Base-by-base conservation (phyloP, 306 rosid species). In the Notholithocarpus densiflorus region DNA sequence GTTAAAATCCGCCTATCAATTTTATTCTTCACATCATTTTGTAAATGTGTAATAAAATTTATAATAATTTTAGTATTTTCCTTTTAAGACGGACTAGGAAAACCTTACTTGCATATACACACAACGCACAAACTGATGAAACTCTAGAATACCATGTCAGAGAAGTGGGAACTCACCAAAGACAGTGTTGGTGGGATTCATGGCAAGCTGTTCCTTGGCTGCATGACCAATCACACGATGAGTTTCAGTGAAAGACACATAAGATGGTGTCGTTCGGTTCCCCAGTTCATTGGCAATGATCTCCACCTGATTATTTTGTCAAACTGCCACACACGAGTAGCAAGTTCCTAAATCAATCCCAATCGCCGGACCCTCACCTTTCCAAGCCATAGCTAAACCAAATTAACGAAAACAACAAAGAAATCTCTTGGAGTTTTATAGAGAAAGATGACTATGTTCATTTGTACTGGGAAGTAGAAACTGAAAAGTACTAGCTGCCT, bases 311-410 rank as follows among this genome's bases (percentile, higher is more conserved):
- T 88, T 87, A 23, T 81, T 82, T n/a, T 85, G 88, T 89, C 91
- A 88, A 32, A 85, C 87, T 5, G 86, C 89, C 11, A 81, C 89
- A 18, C 87, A 88, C 1, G 91, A 88, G 29, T 85, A 85, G 0
- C 84, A 83, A 0, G 89, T 88, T n/a, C 91, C 91, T 64, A 88
- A 24, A 56, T 88, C 89, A 24, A 88, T 88, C 82, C 89, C 89
- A 3, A 88, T 85, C 8, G 87, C 86, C 26, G 89, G 87, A 34
- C 87, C 86, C 21, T 83, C 85, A 1, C 84, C 87, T 85, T 83
- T 85, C 5, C 13, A 23, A 1, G 86, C 87, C 91, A 88, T 82
- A 55, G 51, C 45, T 7, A 3, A 29, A 12, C 19, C 31, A 31
- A 9, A 52, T n/a, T 0, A 18, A 7, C 2, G 2, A 23, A 74